These are phyloP conservation scores for Beauveria scarabaeidicola DNA, from an alignment of 2,329 filamentous ascomycete genomes.

Conservation along the genomic window DNA sequence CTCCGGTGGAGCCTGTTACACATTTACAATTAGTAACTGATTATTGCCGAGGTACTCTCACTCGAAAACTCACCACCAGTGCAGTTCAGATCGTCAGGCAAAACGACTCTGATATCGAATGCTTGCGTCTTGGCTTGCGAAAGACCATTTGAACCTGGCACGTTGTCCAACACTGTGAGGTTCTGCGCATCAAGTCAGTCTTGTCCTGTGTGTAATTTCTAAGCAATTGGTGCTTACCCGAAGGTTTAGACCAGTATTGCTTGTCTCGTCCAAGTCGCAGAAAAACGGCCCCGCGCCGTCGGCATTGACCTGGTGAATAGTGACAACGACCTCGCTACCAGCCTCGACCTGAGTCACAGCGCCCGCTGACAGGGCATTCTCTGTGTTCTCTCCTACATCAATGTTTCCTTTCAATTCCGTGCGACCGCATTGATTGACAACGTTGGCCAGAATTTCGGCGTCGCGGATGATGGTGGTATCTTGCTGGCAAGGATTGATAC, in stretches of 20 bases:
- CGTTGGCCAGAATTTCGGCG: slow-evolving; percentile 41
- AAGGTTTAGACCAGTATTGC: slow-evolving; percentile 26
- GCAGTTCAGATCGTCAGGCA: slow-evolving; percentile 42
- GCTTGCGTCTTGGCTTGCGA: slow-evolving; percentile 46
- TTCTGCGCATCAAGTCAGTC: slow-evolving; percentile 14
- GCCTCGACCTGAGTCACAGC: slow-evolving; percentile 41
- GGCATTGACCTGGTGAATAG: slow-evolving; percentile 1
- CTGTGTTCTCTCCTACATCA: slow-evolving; percentile 48
- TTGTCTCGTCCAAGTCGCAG: slow-evolving; percentile 44
- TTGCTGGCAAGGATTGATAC: slow-evolving; percentile 57
- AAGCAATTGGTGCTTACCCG: background rate
- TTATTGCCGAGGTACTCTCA: too few relatives aligned
- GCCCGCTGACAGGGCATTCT: slow-evolving; percentile 37
- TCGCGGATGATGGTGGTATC: slow-evolving; percentile 57
- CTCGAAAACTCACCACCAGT: slow-evolving; percentile 34
- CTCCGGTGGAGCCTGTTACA: slow-evolving; percentile 41
- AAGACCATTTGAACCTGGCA: slow-evolving; percentile 49
- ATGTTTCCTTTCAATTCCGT: slow-evolving; percentile 54
- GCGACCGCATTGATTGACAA: slow-evolving; percentile 53
- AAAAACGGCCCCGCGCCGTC: slow-evolving; percentile 31
- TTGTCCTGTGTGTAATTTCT: background rate
- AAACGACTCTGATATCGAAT: slow-evolving; percentile 47
- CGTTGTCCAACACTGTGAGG: slow-evolving; percentile 48
- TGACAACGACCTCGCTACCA: slow-evolving; percentile 33
- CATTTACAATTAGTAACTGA: background rate